Conservation (phyloP, 352 stramenopile species). For the Pythium scleroteichum region DNA sequence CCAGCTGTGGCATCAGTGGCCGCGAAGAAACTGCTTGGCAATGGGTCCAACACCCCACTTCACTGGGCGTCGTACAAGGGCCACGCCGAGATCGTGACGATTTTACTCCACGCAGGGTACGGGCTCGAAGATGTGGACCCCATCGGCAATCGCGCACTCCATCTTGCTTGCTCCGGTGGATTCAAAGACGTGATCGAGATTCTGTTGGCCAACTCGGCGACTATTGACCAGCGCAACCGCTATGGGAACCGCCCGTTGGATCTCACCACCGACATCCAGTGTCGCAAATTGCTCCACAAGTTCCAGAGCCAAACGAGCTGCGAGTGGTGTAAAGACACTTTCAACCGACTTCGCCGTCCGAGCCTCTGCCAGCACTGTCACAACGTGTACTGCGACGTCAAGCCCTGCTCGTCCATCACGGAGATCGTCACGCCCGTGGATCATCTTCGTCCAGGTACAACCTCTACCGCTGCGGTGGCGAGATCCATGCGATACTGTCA, state of each 20-base stretch:
- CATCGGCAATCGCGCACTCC: conserved; percentile 71
- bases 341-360: conserved; percentile 58
- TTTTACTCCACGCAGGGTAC: conserved; percentile 72
- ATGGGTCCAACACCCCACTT: conserved; percentile 66
- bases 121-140: conserved; percentile 63
- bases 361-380: conserved; percentile 82
- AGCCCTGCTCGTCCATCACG: conserved; percentile 66
- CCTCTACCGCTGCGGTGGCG: conserved; percentile 8
- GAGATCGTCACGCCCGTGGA: conserved; percentile 27
- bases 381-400: conserved; percentile 78
- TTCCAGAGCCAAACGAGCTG: conserved; percentile 62
- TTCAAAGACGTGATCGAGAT: conserved; percentile 69
- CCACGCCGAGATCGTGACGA: conserved; percentile 59
- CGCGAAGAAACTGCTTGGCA: conserved; percentile 23
- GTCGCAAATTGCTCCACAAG: conserved; percentile 61
- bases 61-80: conserved; percentile 89
- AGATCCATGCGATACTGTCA: conserved; percentile 65
- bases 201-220: conserved; percentile 63
- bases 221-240: conserved; percentile 58
- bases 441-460: conserved; percentile 16
- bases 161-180: conserved; percentile 73
- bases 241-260: conserved; percentile 80
- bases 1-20: not conserved
- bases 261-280: conserved; percentile 58
- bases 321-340: conserved; percentile 79